Conservation (phyloP, 495 filamentous ascomycete species). For the Penicillium dipodomyicola region DNA sequence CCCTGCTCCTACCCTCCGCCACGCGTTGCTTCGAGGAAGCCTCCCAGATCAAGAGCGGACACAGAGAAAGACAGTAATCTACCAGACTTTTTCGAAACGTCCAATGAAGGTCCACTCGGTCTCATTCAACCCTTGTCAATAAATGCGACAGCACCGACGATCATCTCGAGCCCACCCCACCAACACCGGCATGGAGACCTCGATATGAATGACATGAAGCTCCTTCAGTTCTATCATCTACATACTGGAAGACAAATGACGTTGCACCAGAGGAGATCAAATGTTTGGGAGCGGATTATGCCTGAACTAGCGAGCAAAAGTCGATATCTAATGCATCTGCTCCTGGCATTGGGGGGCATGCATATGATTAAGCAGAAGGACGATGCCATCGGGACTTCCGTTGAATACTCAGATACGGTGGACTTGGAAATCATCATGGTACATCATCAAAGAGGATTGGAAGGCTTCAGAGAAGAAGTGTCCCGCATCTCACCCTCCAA, state of each 20-base stretch:
- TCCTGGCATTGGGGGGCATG: conserved; percentile 16
- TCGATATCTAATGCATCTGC: conserved; percentile 18
- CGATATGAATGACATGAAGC: conserved; percentile 13
- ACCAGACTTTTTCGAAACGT: not conserved
- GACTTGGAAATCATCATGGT: conserved; percentile 10
- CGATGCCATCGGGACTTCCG: not conserved
- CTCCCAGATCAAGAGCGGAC: conserved; percentile 1
- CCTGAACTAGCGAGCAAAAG: conserved; percentile 7
- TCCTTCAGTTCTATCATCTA: conserved; percentile 12
- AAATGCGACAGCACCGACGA: not conserved
- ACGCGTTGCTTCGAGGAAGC: not conserved
- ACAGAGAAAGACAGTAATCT: not conserved
- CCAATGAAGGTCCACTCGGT: not conserved
- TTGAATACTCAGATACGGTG: conserved; percentile 5
- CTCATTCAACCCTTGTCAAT: conserved; percentile 4
- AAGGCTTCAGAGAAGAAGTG: conserved; percentile 11
- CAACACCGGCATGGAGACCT: not conserved
- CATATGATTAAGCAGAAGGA: conserved; percentile 9
- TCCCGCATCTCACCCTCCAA: not conserved
- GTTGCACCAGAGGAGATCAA: conserved; percentile 1
- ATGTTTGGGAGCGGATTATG: conserved; percentile 11
- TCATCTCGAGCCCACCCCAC: not conserved
- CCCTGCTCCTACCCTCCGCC: conserved; percentile 10
- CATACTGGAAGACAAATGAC: conserved; percentile 15
- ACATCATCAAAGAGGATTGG: conserved; percentile 20